These are phyloP conservation scores for Multifurca ochricompacta DNA, from an alignment of 768 basidiomycete genomes.

Conservation along the genomic window DNA sequence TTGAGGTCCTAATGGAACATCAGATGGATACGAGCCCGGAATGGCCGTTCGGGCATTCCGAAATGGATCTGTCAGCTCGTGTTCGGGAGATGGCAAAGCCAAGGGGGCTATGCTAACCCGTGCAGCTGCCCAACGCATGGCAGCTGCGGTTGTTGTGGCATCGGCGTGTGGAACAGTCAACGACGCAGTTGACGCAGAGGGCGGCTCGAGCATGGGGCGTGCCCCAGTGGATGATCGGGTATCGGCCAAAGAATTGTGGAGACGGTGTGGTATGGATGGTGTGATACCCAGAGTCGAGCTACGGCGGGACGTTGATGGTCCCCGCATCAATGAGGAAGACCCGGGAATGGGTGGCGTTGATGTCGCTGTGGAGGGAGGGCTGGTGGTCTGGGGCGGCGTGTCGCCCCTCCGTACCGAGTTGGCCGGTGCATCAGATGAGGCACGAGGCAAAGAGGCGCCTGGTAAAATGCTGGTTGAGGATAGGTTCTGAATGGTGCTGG, in stretches of 20 bases:
- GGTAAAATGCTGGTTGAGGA: background rate
- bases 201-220: slow-evolving; percentile 20
- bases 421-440: background rate
- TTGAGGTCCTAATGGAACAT: slow-evolving; percentile 30
- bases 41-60: slow-evolving; percentile 60
- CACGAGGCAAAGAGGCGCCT: background rate
- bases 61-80: slow-evolving; percentile 88
- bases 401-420: background rate
- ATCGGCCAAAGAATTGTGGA: slow-evolving; percentile 42
- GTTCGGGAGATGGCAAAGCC: slow-evolving; percentile 83
- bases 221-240: slow-evolving; percentile 30
- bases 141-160: slow-evolving; percentile 62
- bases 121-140: slow-evolving; percentile 80
- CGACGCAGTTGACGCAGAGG: background rate
- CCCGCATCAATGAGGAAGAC: background rate
- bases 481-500: background rate
- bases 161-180: slow-evolving; percentile 36
- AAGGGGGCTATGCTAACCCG: slow-evolving; percentile 80
- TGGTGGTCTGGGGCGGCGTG: slow-evolving; percentile 9
- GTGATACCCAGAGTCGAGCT: slow-evolving; percentile 17
- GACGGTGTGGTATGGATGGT: slow-evolving; percentile 30
- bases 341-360: background rate
- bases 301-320: slow-evolving; percentile 11
- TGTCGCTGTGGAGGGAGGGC: slow-evolving; percentile 4
- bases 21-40: slow-evolving; percentile 49